These are phyloP conservation scores for Aspergillus pseudotamarii DNA, from an alignment of 2,329 filamentous ascomycete species.

Conservation along the genomic window DNA sequence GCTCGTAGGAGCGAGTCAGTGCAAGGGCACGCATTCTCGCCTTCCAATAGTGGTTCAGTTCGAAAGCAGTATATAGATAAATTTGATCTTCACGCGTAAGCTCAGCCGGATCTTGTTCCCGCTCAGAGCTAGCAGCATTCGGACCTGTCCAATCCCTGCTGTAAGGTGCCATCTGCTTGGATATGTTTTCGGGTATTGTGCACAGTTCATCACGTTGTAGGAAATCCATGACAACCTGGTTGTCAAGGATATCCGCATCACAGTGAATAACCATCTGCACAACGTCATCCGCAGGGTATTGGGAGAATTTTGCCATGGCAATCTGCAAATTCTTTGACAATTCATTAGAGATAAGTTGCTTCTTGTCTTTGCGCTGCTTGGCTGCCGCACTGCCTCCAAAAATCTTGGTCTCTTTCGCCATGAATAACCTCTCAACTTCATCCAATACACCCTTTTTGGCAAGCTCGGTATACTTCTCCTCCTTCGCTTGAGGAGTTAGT, in stretches of 20 bases:
- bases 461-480: slow-evolving; percentile 93
- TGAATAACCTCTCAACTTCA: slow-evolving; percentile 95
- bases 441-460: slow-evolving; percentile 94
- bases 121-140: slow-evolving; percentile 72
- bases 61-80: slow-evolving; percentile 88
- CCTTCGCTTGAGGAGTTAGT: slow-evolving; percentile 82
- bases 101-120: slow-evolving; percentile 84
- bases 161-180: slow-evolving; percentile 92
- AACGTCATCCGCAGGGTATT: slow-evolving; percentile 78
- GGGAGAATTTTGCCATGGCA: slow-evolving; percentile 90
- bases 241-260: slow-evolving; percentile 84
- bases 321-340: slow-evolving; percentile 91
- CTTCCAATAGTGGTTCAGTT: slow-evolving; percentile 98
- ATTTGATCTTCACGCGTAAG: slow-evolving; percentile 95
- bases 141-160: slow-evolving; percentile 95
- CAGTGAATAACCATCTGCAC: slow-evolving; percentile 95
- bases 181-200: slow-evolving; percentile 85
- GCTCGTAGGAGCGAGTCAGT: slow-evolving; percentile 79
- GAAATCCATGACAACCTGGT: slow-evolving; percentile 94
- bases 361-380: slow-evolving; percentile 89
- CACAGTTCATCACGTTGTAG: slow-evolving; percentile 89
- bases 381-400: slow-evolving; percentile 65
- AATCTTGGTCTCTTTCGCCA: slow-evolving; percentile 94
- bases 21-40: slow-evolving; percentile 89
- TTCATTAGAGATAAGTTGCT: slow-evolving; percentile 91